phyloP scores from a whole-genome alignment of 768 basidiomycete genomes.

The Lyophyllum atratum region DNA sequence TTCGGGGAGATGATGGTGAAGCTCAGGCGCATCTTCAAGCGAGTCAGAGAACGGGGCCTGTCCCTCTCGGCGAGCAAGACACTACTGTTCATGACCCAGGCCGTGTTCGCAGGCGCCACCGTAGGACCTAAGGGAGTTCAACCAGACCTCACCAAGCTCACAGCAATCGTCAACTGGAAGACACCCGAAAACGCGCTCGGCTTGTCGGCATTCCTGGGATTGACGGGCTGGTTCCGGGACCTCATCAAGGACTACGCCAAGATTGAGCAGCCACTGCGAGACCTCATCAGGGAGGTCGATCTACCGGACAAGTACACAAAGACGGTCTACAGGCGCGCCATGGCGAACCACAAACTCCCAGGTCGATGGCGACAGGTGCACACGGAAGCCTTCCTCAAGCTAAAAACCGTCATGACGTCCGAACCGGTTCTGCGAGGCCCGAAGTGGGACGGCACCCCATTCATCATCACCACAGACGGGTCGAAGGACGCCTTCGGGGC shows the following conservation, averaged over 20 bases:
- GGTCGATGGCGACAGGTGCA: slow-evolving; percentile 9
- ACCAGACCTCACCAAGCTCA: slow-evolving; percentile 37
- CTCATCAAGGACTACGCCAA: slow-evolving; percentile 35
- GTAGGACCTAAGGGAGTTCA: slow-evolving; percentile 34
- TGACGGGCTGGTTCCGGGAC: slow-evolving; percentile 34
- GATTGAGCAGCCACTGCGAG: slow-evolving; percentile 29
- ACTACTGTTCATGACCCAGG: slow-evolving; percentile 35
- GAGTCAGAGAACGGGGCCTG: slow-evolving; percentile 27
- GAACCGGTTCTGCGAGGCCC: slow-evolving; percentile 34
- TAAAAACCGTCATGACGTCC: slow-evolving; percentile 31
- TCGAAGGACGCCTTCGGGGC: slow-evolving; percentile 34
- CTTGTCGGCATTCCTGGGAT: slow-evolving; percentile 34
- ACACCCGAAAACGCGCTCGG: slow-evolving; percentile 27
- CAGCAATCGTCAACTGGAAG: slow-evolving; percentile 36
- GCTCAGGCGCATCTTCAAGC: slow-evolving; percentile 25
- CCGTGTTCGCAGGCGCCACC: slow-evolving; percentile 34
- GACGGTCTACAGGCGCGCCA: slow-evolving; percentile 24
- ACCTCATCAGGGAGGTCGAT: slow-evolving; percentile 24
- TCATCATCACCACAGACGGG: slow-evolving; percentile 36
- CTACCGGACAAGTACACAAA: slow-evolving; percentile 21
- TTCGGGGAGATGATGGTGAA: slow-evolving; percentile 29
- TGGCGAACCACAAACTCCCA: slow-evolving; percentile 16
- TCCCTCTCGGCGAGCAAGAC: slow-evolving; percentile 39
- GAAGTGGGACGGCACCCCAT: slow-evolving; percentile 30
- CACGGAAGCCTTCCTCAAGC: slow-evolving; percentile 19